Evolutionary conservation across 768 basidiomycete species (phyloP), one percentile per base, ranked within the genome.

Genomic region (Coprinopsis cinerea): DNA sequence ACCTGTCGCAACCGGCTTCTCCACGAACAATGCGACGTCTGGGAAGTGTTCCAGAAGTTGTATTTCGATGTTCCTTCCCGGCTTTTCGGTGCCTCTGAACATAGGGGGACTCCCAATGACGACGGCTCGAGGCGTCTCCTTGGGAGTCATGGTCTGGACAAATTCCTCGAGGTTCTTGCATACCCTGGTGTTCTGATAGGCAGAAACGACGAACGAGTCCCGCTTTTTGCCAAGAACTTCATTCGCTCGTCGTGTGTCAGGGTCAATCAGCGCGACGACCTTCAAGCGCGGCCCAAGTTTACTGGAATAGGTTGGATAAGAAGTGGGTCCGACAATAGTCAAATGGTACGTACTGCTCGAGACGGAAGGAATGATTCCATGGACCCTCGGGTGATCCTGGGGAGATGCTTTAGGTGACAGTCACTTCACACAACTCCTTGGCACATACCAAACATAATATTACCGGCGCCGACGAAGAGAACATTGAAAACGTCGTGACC

Each of bases 211-310:
- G 75, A 94, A 93, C 13, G 89, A 88, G 60, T 86, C 86, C 62
- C 90, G 82, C 75, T 97, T 97, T 72, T 89, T 86, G 63, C 85
- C 77, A 53, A 99, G 82, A 27, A 87, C 85, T 20, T 82, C 72
- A 14, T 76, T 72, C 18, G 92, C 90, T 53, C 92, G 90, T 36
- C 89, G 85, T 50, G 81, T 74, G 22, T 82, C 84, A 17, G 95
- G 95, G 66, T 99, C 95, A 61, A 99, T 85, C 51, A 99, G 74
- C 22, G 92, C 95, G 54, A 94, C 82, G 49, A 99, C 91, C 66
- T 95, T 97, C 67, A 98, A 88, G 56, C 95, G 90, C 18, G 83
- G 85, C 41, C 95, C 95, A 53, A 98, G 86, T 75, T 98, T 94
- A 68, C 92, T 90, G 57, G 4, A 43, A 42, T 15, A 30, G 15